Evolutionary conservation across 108 stramenopile species (phyloP).

Genomic region (Mayamaea pseudoterrestris): DNA sequence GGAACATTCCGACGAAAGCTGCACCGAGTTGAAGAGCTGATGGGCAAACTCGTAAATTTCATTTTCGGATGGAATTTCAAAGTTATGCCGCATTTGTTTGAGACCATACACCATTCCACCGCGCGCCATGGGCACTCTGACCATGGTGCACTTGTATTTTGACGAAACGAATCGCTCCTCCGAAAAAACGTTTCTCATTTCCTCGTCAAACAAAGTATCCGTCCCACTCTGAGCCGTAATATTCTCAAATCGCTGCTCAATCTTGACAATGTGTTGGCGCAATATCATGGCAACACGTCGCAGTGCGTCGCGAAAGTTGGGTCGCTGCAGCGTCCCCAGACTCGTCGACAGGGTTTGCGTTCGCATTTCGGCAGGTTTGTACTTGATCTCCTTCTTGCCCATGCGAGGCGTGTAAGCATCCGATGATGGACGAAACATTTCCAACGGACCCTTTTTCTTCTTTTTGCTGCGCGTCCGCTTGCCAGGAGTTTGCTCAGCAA

Average conservation of each 20-base stretch:
- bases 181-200: slow-evolving; percentile 58
- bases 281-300: slow-evolving; percentile 81
- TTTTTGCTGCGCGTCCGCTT: neutral
- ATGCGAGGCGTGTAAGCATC: slow-evolving; percentile 84
- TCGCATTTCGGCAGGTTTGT: slow-evolving; percentile 55
- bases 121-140: slow-evolving; percentile 73
- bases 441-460: slow-evolving; percentile 16
- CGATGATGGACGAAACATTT: slow-evolving; percentile 74
- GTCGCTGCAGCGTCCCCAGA: slow-evolving; percentile 73
- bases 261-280: slow-evolving; percentile 80
- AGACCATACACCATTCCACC: slow-evolving; percentile 61
- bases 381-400: slow-evolving; percentile 51
- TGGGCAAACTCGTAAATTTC: slow-evolving; percentile 87
- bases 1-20: slow-evolving; percentile 93
- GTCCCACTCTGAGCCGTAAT: neutral
- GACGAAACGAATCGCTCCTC: slow-evolving; percentile 64
- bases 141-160: slow-evolving; percentile 69
- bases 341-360: slow-evolving; percentile 43
- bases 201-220: slow-evolving; percentile 40
- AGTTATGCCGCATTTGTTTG: slow-evolving; percentile 46
- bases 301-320: slow-evolving; percentile 83
- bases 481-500: neutral
- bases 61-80: slow-evolving; percentile 56
- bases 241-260: slow-evolving; percentile 57
- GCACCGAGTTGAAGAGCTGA: slow-evolving; percentile 85